Evolutionary conservation across 768 basidiomycete genomes (phyloP).

Genomic region (Hydnum rufescens): DNA sequence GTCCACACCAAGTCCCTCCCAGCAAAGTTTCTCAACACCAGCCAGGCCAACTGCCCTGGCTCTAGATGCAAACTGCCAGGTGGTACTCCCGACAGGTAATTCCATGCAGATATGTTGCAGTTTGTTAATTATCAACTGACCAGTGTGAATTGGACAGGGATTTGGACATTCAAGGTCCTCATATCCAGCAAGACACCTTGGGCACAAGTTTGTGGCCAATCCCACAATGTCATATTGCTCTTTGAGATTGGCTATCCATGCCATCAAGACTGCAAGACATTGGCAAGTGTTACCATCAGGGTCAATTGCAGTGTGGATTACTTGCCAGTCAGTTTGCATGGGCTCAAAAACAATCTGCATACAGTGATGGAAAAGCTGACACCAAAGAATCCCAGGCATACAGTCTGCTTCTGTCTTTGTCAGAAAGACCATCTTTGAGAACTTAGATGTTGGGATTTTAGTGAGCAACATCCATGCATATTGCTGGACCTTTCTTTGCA

Average conservation of each 20-base stretch:
- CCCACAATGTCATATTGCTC: neutral
- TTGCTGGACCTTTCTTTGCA: constrained; percentile 19
- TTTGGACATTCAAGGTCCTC: neutral
- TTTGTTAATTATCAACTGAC: constrained; percentile 1
- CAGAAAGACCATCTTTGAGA: constrained; percentile 14
- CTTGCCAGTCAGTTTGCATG: neutral
- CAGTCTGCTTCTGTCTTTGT: neutral
- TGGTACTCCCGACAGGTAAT: neutral
- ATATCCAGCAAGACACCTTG: neutral
- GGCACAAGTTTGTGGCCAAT: neutral
- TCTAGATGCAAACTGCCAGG: too few relatives aligned
- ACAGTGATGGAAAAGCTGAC: neutral
- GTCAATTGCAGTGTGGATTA: constrained; percentile 4
- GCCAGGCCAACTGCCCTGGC: constrained; percentile 2
- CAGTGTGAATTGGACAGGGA: constrained; percentile 3
- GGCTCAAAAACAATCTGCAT: constrained; percentile 3
- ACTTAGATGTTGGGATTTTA: constrained; percentile 15
- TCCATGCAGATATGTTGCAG: constrained; percentile 4
- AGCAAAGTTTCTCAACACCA: constrained; percentile 3
- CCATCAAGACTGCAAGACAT: constrained; percentile 11
- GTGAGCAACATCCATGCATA: constrained; percentile 16
- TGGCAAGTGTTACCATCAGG: constrained; percentile 14
- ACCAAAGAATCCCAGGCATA: neutral
- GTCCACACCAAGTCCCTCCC: neutral
- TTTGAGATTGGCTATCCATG: constrained; percentile 23